Percentiles rank a stretch among this genome's conserved stretches.
These are phyloP conservation scores for Rhododendron henanense DNA, from an alignment of 148 eudicot species.

Conservation along the genomic window DNA sequence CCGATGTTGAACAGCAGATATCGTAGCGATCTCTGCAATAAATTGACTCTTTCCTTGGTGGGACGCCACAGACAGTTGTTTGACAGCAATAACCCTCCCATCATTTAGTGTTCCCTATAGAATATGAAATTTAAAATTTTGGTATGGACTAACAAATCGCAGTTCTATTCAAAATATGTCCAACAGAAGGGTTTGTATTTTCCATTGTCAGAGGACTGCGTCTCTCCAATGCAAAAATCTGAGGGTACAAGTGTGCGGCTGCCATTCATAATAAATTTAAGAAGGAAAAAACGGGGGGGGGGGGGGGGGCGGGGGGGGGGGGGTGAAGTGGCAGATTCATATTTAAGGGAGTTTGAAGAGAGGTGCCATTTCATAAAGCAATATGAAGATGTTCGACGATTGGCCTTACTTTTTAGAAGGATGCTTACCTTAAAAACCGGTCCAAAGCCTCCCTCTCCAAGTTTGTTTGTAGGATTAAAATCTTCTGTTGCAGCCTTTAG, in stretches of 20 bases:
- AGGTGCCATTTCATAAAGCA: neutral
- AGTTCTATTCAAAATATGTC: neutral
- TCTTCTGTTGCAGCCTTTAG: too few relatives aligned
- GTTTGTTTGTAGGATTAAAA: too few relatives aligned
- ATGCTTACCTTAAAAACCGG: too few relatives aligned
- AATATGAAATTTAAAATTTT: constrained; percentile 10
- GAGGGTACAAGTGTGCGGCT: neutral
- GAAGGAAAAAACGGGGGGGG: neutral
- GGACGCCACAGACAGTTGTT: too few relatives aligned
- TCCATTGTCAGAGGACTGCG: neutral
- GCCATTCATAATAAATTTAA: neutral
- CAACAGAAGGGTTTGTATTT: neutral
- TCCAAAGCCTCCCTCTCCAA: too few relatives aligned
- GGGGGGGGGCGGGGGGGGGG: too few relatives aligned
- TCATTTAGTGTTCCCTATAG: too few relatives aligned
- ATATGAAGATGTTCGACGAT: neutral
- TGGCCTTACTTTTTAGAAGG: too few relatives aligned
- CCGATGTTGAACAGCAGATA: too few relatives aligned
- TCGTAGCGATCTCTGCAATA: too few relatives aligned
- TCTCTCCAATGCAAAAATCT: neutral
- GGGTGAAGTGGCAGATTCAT: neutral
- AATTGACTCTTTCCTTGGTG: too few relatives aligned
- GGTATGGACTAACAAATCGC: neutral
- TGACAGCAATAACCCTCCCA: too few relatives aligned
- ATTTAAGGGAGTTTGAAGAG: neutral